Conservation (phyloP, 2,329 filamentous ascomycete species). For the Xylariomycetidae sp. region DNA sequence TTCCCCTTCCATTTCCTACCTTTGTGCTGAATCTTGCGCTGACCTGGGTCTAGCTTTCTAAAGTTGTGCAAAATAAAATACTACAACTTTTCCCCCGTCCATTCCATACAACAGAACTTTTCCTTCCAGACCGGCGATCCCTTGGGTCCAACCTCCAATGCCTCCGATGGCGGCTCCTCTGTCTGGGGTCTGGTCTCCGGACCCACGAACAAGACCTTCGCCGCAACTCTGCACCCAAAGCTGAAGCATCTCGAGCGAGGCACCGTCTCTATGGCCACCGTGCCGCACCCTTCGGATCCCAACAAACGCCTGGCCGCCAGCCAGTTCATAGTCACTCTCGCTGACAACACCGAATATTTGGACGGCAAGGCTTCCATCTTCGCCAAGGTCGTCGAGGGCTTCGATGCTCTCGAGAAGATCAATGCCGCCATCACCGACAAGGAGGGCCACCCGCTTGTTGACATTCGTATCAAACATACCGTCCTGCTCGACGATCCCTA, state of each 20-base stretch:
- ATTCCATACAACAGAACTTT: slow-evolving; percentile 90
- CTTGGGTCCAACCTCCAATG: slow-evolving; percentile 73
- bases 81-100: slow-evolving; percentile 93
- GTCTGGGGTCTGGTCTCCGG: slow-evolving; percentile 82
- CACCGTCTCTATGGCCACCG: slow-evolving; percentile 97
- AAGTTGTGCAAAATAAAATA: slow-evolving; percentile 99
- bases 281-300: slow-evolving; percentile 65
- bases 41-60: slow-evolving; percentile 70
- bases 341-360: slow-evolving; percentile 81
- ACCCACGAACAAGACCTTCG: slow-evolving; percentile 68
- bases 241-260: slow-evolving; percentile 84
- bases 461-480: slow-evolving; percentile 91
- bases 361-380: slow-evolving; percentile 95
- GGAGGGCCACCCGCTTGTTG: slow-evolving; percentile 79
- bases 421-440: slow-evolving; percentile 85
- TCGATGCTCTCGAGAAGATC: slow-evolving; percentile 89
- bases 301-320: slow-evolving; percentile 79
- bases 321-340: slow-evolving; percentile 90
- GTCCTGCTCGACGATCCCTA: slow-evolving; percentile 89
- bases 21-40: slow-evolving; percentile 30
- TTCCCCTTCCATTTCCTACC: not conserved
- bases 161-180: slow-evolving; percentile 87
- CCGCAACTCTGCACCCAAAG: slow-evolving; percentile 78
- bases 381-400: slow-evolving; percentile 91
- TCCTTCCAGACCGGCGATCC: slow-evolving; percentile 96